Conservation (phyloP, 1,284 basidiomycete genomes). For the Ganoderma multipileum region DNA sequence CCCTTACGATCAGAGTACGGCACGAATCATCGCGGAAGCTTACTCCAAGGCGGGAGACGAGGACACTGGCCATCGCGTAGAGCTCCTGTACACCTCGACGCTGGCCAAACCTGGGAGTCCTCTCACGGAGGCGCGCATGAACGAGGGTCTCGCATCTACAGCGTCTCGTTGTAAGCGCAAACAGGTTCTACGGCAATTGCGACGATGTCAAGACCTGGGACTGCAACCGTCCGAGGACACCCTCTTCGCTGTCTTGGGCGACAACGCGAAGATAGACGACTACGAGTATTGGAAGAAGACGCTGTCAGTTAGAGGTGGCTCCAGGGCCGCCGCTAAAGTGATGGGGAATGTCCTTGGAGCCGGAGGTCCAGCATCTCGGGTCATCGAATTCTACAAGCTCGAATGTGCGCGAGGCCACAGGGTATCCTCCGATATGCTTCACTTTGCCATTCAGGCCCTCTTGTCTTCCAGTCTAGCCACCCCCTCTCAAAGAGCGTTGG, state of each 20-base stretch:
- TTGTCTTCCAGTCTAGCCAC: conserved; percentile 45
- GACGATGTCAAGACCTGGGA: conserved; percentile 38
- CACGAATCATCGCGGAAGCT: conserved; percentile 12
- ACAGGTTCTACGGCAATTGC: conserved; percentile 20
- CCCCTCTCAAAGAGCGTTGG: conserved; percentile 49
- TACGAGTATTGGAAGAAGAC: conserved; percentile 50
- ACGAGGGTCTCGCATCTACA: conserved; percentile 7
- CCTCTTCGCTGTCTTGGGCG: conserved; percentile 46
- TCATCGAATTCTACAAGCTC: conserved; percentile 54
- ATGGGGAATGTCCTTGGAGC: conserved; percentile 39
- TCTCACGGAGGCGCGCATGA: conserved; percentile 9
- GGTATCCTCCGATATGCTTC: conserved; percentile 56
- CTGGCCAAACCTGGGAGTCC: not conserved
- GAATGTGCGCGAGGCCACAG: conserved; percentile 49
- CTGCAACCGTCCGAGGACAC: conserved; percentile 44
- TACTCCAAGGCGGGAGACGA: conserved; percentile 9
- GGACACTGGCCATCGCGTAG: conserved; percentile 10
- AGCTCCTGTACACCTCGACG: conserved; percentile 12
- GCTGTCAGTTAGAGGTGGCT: conserved; percentile 48
- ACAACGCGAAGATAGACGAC: conserved; percentile 46
- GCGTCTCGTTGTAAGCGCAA: conserved; percentile 12
- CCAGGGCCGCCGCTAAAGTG: conserved; percentile 57
- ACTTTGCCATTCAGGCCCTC: conserved; percentile 54
- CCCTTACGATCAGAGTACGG: conserved; percentile 16
- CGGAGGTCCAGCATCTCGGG: conserved; percentile 22